Conservation (phyloP, 352 stramenopile genomes). For the Globisporangium irregulare region DNA sequence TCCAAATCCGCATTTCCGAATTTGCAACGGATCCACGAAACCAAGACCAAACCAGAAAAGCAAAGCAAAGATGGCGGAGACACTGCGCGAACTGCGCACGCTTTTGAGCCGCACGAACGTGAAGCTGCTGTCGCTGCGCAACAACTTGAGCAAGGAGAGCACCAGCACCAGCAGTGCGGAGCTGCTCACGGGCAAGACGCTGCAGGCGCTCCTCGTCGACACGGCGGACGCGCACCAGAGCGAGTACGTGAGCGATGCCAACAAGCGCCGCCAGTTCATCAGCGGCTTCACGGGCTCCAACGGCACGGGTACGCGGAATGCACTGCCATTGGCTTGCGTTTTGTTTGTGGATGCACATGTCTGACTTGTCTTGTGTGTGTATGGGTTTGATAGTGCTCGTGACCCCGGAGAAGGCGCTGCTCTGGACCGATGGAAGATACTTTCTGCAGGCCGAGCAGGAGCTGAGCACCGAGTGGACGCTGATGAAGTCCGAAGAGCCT, state of each 20-base stretch:
- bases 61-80: conserved; percentile 47
- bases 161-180: conserved; percentile 6
- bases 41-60: neutral
- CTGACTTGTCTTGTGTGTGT: neutral
- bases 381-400: conserved; percentile 45
- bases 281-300: conserved; percentile 97
- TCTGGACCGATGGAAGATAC: conserved; percentile 99
- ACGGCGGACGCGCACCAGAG: conserved; percentile 97
- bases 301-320: conserved; percentile 73
- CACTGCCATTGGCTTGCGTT: too few relatives aligned
- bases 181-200: conserved; percentile 36
- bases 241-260: conserved; percentile 96
- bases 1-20: conserved; percentile 12
- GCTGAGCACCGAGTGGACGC: conserved; percentile 90
- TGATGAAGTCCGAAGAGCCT: conserved; percentile 95
- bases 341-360: neutral
- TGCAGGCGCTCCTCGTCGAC: conserved; percentile 94
- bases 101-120: conserved; percentile 65
- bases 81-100: conserved; percentile 58
- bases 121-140: conserved; percentile 58
- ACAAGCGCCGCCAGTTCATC: conserved; percentile 95
- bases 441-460: conserved; percentile 96
- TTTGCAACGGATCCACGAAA: neutral
- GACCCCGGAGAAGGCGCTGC: conserved; percentile 81
- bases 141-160: conserved; percentile 50